Evolutionary conservation across 306 rosid species (phyloP).

Genomic region (Rosa multiflora): DNA sequence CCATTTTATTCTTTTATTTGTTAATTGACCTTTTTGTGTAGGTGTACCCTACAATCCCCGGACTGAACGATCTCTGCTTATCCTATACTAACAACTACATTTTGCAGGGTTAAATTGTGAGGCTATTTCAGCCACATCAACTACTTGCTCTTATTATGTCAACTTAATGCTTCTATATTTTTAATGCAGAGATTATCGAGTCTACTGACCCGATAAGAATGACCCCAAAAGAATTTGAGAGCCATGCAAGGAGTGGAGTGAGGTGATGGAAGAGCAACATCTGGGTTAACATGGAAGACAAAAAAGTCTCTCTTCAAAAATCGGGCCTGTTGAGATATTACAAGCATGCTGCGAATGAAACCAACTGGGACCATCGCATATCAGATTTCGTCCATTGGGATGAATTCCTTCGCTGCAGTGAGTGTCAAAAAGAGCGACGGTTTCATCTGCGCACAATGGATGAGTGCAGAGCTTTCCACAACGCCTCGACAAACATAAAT

Average conservation of each 20-base stretch:
- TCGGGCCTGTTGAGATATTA: conserved; percentile 38
- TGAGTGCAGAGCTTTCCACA: conserved; percentile 32
- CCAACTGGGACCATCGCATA: conserved; percentile 21
- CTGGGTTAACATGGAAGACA: neutral
- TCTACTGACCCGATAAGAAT: neutral
- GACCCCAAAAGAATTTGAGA: too few relatives aligned
- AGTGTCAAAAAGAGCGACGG: conserved; percentile 41
- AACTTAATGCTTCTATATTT: neutral
- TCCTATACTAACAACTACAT: too few relatives aligned
- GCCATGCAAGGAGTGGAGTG: too few relatives aligned
- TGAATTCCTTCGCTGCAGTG: conserved; percentile 35
- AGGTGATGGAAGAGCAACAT: neutral
- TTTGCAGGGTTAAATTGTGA: too few relatives aligned
- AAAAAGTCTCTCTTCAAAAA: conserved; percentile 27
- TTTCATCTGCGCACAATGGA: conserved; percentile 25
- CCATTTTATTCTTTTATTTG: too few relatives aligned
- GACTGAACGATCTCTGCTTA: too few relatives aligned
- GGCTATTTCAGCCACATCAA: too few relatives aligned
- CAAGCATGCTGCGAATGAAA: conserved; percentile 38
- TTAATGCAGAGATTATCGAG: neutral
- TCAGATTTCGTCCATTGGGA: conserved; percentile 35
- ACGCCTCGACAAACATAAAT: conserved; percentile 14
- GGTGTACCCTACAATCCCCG: too few relatives aligned
- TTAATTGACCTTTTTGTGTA: too few relatives aligned
- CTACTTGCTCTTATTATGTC: too few relatives aligned